Percentiles rank a stretch among this genome's conserved stretches.
These are phyloP conservation scores for Fusarium sp. DNA, from an alignment of 2,329 filamentous ascomycete genomes.

Conservation along the genomic window DNA sequence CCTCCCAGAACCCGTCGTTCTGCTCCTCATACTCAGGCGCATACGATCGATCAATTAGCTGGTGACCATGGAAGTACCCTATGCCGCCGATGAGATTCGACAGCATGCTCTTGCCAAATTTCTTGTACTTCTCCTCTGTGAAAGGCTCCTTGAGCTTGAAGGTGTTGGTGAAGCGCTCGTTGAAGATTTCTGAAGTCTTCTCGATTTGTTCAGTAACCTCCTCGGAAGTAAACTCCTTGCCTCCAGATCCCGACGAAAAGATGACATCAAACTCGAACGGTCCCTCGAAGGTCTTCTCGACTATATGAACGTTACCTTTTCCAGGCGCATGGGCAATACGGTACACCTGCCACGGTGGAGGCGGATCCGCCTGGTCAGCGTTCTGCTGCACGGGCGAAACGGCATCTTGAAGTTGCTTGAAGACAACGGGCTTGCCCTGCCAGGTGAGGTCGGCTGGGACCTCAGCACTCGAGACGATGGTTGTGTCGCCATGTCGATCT, in stretches of 20 bases:
- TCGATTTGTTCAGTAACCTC: conserved; percentile 78
- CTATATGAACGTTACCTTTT: conserved; percentile 82
- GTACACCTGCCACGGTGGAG: conserved; percentile 87
- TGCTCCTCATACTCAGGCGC: conserved; percentile 95
- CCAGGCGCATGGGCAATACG: conserved; percentile 77
- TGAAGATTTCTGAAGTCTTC: conserved; percentile 73
- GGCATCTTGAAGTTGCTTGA: conserved; percentile 63
- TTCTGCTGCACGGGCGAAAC: conserved; percentile 61
- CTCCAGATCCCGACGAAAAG: conserved; percentile 81
- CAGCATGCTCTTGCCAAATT: conserved; percentile 89
- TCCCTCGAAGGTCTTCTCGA: conserved; percentile 93
- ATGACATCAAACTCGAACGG: conserved; percentile 93
- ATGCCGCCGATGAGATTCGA: conserved; percentile 95
- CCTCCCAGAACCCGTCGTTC: conserved; percentile 95
- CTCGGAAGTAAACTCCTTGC: conserved; percentile 64
- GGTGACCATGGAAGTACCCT: conserved; percentile 92
- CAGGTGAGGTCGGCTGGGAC: conserved; percentile 77
- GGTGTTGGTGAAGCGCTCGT: conserved; percentile 76
- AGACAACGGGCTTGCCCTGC: conserved; percentile 78
- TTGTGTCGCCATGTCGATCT: conserved; percentile 78
- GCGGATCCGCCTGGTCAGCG: conserved; percentile 71
- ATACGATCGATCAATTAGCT: conserved; percentile 89
- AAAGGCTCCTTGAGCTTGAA: conserved; percentile 79
- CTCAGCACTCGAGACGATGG: conserved; percentile 77
- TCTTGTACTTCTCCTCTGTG: conserved; percentile 74